These are phyloP conservation scores for Curvularia sp. DNA, from an alignment of 2,329 filamentous ascomycete genomes.

Conservation along the genomic window DNA sequence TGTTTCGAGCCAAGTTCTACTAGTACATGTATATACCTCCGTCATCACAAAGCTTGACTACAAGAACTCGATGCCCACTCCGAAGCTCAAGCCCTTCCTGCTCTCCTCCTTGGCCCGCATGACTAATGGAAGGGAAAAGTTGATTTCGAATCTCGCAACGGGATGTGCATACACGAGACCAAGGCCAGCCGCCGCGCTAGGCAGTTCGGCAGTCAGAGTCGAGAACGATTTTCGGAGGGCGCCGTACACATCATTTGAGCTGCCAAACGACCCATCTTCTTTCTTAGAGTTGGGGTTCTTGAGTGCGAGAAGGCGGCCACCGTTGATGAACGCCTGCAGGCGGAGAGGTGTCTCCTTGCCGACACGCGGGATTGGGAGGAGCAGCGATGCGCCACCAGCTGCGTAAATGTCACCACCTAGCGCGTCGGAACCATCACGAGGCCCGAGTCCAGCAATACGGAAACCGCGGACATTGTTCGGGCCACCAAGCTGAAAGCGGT, in stretches of 20 bases:
- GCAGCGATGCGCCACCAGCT: constrained; percentile 83
- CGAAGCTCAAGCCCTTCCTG: constrained; percentile 90
- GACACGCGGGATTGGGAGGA: constrained; percentile 82
- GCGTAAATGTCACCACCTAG: constrained; percentile 92
- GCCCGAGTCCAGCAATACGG: constrained; percentile 85
- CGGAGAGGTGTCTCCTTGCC: constrained; percentile 85
- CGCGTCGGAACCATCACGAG: constrained; percentile 83
- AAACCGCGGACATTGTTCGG: constrained; percentile 96
- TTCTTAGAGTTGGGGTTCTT: constrained; percentile 59
- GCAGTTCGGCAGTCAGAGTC: constrained; percentile 76
- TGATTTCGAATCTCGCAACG: constrained; percentile 91
- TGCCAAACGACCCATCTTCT: constrained; percentile 54
- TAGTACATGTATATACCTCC: constrained; percentile 13
- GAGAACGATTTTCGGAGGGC: constrained; percentile 69
- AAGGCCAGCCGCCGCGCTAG: constrained; percentile 84
- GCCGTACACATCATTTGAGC: constrained; percentile 59
- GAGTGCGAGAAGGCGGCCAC: constrained; percentile 81
- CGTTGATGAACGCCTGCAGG: constrained; percentile 90
- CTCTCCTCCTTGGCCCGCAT: constrained; percentile 83
- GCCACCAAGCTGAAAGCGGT: constrained; percentile 93
- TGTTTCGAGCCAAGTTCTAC: constrained; percentile 8
- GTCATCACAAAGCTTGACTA: constrained; percentile 54
- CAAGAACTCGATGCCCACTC: constrained; percentile 96
- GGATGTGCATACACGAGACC: constrained; percentile 96
- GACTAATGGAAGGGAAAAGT: constrained; percentile 88